phyloP scores from a whole-genome alignment of 768 basidiomycete species.

The Boletales sp. region DNA sequence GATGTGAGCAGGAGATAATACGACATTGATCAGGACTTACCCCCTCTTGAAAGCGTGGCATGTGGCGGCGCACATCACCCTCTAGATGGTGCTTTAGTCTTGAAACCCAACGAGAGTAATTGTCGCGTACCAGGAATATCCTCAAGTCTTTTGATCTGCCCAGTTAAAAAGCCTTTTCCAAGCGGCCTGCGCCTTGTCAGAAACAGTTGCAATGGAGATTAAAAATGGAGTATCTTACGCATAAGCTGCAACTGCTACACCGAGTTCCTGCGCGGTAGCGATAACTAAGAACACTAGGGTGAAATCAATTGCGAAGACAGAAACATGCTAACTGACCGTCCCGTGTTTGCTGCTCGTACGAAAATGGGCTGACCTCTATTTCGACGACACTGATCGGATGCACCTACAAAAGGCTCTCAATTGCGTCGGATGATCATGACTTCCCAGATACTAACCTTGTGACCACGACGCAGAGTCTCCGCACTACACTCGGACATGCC shows the following conservation, averaged over 20 bases:
- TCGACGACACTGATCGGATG: slow-evolving; percentile 58
- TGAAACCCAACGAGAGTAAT: neutral
- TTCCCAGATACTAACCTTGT: slow-evolving; percentile 11
- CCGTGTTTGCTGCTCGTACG: slow-evolving; percentile 36
- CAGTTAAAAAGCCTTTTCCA: slow-evolving; percentile 51
- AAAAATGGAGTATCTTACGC: slow-evolving; percentile 33
- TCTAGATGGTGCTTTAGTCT: slow-evolving; percentile 21
- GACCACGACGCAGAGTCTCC: slow-evolving; percentile 41
- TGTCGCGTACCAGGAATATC: slow-evolving; percentile 31
- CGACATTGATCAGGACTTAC: slow-evolving; percentile 2
- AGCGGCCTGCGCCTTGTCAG: slow-evolving; percentile 39
- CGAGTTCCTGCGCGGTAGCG: slow-evolving; percentile 49
- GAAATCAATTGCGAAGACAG: neutral
- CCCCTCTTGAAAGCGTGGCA: slow-evolving; percentile 46
- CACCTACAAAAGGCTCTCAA: slow-evolving; percentile 34
- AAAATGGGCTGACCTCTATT: slow-evolving; percentile 65
- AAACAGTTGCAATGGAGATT: neutral
- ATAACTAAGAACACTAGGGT: slow-evolving; percentile 37
- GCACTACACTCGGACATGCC: slow-evolving; percentile 55
- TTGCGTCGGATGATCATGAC: no score
- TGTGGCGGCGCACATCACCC: slow-evolving; percentile 37
- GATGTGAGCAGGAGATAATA: neutral
- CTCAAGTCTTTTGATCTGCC: slow-evolving; percentile 39
- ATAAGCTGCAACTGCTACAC: slow-evolving; percentile 58
- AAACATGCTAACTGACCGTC: neutral